A percentile compares a stretch with the other conserved stretches of the same genome.
These are phyloP conservation scores for Scalesia atractyloides DNA, from an alignment of 129 eudicot genomes.

Conservation along the genomic window DNA sequence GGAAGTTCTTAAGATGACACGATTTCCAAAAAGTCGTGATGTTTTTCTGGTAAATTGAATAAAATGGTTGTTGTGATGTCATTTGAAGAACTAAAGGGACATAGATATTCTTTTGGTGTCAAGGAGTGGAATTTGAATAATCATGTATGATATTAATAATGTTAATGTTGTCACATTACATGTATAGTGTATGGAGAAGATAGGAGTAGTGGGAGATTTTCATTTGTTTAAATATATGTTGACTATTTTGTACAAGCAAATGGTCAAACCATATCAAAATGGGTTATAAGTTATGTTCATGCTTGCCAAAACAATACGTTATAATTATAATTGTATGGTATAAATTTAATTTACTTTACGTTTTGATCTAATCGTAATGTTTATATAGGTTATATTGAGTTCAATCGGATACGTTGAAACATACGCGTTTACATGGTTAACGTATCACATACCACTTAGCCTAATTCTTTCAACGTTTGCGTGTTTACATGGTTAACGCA, in stretches of 20 bases:
- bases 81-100: slow-evolving; percentile 22
- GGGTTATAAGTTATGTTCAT: background rate
- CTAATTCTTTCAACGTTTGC: too few relatives aligned
- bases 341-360: too few relatives aligned
- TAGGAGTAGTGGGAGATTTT: slow-evolving; percentile 36
- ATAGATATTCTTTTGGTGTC: background rate
- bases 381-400: too few relatives aligned
- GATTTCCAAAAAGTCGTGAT: background rate
- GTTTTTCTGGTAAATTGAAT: slow-evolving; percentile 12
- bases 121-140: slow-evolving; percentile 30
- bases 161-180: slow-evolving; percentile 15
- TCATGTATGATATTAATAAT: slow-evolving; percentile 24
- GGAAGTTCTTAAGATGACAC: slow-evolving; percentile 34
- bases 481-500: too few relatives aligned
- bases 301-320: too few relatives aligned
- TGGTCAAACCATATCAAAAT: slow-evolving; percentile 24
- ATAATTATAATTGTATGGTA: too few relatives aligned
- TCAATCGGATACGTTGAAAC: too few relatives aligned
- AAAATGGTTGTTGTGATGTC: slow-evolving; percentile 34
- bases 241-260: slow-evolving; percentile 30
- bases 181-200: slow-evolving; percentile 35
- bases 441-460: too few relatives aligned
- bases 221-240: slow-evolving; percentile 26
- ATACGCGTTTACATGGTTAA: too few relatives aligned
- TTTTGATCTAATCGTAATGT: too few relatives aligned